Base-by-base conservation (phyloP, 73 alveolate genomes). In the Symbiodinium pilosum region DNA sequence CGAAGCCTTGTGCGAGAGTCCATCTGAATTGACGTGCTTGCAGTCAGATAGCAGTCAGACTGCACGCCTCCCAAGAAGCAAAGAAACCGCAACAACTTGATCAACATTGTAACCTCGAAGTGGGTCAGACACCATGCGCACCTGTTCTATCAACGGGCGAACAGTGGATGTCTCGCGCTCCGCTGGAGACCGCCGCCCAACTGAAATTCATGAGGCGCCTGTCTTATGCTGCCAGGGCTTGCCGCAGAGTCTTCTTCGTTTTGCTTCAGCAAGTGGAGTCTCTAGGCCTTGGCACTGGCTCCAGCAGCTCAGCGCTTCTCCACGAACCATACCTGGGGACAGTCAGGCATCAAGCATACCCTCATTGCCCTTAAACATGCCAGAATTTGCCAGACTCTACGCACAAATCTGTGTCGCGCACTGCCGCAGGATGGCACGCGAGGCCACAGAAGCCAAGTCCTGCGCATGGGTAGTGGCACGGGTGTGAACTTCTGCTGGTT, bases 11-110 rank as follows among this genome's bases (percentile, higher is more conserved):
- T 87, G 28, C 43, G 94, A 0, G 59, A 28, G 73, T 87, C 94
- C 39, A 87, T 75, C 43, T 87, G 39, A 41, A 87, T 87, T 64
- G 94, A 87, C 30, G 68, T 44, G 8, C 75, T 87, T 26, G 85
- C 84, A 21, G 56, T 64, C 94, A 56, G 85, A 38, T 87, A 87
- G 34, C 94, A 87, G 38, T 86, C 94, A 51, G 94, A 54, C n/a
- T 51, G 81, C 16, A 64, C 9, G 32, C 81, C 73, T 56, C 94
- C 94, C 14, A 14, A 47, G 14, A 47, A 47, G 14, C 6, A 47
- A 47, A 47, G 59, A 47, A 47, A 47, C 59, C 59, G 14, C 21
- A 47, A 9, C 59, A 47, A 47, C 59, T 6, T 9, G 59, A 47
- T 47, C 59, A 47, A 47, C 59, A 14, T 6, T 47, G 59, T 14